These are phyloP conservation scores for Exophiala dermatitidis DNA, from an alignment of 2,329 filamentous ascomycete species.

Conservation along the genomic window DNA sequence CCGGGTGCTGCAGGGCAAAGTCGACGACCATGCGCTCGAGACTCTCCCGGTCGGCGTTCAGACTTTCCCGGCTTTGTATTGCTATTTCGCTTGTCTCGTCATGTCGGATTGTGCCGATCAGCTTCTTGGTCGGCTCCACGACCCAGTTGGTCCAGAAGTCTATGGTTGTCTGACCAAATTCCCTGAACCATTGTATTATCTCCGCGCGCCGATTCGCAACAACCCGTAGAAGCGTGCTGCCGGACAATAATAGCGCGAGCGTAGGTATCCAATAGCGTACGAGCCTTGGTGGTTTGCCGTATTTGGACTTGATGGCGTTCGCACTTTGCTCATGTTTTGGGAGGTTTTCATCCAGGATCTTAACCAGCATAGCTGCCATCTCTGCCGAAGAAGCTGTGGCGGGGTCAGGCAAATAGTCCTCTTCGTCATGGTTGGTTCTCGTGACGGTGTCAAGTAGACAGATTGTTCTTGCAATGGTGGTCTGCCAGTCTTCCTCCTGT, in stretches of 20 bases:
- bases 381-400: conserved; percentile 16
- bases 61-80: conserved; percentile 88
- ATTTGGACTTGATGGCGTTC: conserved; percentile 49
- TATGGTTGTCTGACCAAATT: conserved; percentile 67
- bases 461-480: conserved; percentile 70
- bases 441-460: conserved; percentile 66
- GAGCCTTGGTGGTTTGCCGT: conserved; percentile 67
- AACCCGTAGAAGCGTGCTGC: conserved; percentile 76
- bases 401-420: conserved; percentile 10
- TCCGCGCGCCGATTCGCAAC: conserved; percentile 67
- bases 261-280: conserved; percentile 86
- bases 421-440: conserved; percentile 7
- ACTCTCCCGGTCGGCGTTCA: conserved; percentile 83
- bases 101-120: conserved; percentile 87
- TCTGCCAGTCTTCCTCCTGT: conserved; percentile 60
- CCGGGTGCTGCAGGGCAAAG: conserved; percentile 77
- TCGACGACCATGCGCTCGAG: conserved; percentile 97
- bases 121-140: conserved; percentile 70
- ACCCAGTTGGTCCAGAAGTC: conserved; percentile 99
- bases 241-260: conserved; percentile 65
- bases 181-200: conserved; percentile 69
- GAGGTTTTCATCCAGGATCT: conserved; percentile 62
- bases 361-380: conserved; percentile 34
- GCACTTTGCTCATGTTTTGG: conserved; percentile 59
- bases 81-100: conserved; percentile 89